Base-by-base conservation (phyloP, 306 rosid genomes). In the Casuarina glauca region DNA sequence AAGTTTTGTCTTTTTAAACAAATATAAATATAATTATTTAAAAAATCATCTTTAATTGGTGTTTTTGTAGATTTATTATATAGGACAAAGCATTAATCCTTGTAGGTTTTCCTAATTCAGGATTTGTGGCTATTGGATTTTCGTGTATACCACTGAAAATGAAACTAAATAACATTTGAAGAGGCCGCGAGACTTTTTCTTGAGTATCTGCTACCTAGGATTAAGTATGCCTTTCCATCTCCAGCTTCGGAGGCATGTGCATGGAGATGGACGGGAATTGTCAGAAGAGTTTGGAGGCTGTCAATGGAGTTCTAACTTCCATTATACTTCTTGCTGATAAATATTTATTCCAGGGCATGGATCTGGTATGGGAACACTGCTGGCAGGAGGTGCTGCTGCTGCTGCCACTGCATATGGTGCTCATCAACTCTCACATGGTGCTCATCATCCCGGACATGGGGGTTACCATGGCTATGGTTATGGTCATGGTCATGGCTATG, bases 341-440 rank as follows among this genome's bases (percentile, higher is more conserved):
- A 12, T 26, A 58, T 35, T 41, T 73, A 36, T 46, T 42, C 45
- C 76, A 87, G 91, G 79, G 57, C 85, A 60, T 41, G 82, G 87
- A 26, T 17, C 49, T 48, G 84, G 91, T 63, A 16, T 69, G 35
- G 91, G 88, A 79, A 73, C 85, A 69, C 1, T 87, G 80, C 5
- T 82, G 36, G 88, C 87, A 3, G 88, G 91, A 44, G 87, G 89
- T 54, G 86, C n/a, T 76, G 89, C 84, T 4, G 89, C 84, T 42
- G 86, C 74, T 0, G 87, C 87, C 2, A 82, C 84, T 9, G 80
- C 74, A 3, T 87, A 87, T 69, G 91, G 89, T 3, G 82, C 85
- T 53, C 87, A 85, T 48, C 96, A 82, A 64, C 79, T 86, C 58
- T n/a, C 84, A 9, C 92, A 92, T 17, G 91, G 96, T 66, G 53